Percentiles rank a stretch among this genome's conserved stretches.
phyloP scores from a whole-genome alignment of 345 rosid species.

The Dipteronia dyeriana region DNA sequence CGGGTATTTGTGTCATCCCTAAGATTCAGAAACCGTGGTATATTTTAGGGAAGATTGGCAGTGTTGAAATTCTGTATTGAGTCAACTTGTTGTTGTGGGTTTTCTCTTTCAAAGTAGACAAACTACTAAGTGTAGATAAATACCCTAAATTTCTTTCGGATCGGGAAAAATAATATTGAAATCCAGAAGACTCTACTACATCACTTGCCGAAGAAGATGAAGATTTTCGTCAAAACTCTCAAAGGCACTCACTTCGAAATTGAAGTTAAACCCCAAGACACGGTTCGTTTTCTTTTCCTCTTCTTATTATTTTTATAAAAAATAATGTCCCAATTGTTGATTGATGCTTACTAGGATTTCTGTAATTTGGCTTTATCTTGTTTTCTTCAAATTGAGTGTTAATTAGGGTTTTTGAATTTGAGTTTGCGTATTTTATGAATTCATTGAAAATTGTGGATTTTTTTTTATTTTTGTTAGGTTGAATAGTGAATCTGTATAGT shows the following conservation, averaged over 20 bases:
- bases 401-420: slow-evolving; percentile 6
- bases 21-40: background rate
- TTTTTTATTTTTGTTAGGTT: background rate
- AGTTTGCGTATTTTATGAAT: background rate
- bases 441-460: background rate
- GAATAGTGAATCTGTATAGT: too few species aligned
- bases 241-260: slow-evolving; percentile 70
- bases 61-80: background rate
- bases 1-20: too few species aligned
- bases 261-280: slow-evolving; percentile 64
- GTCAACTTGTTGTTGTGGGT: slow-evolving; percentile 13
- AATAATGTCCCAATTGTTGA: background rate
- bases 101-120: slow-evolving; percentile 5
- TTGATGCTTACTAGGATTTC: background rate
- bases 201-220: slow-evolving; percentile 43
- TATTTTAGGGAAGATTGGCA: background rate
- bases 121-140: background rate
- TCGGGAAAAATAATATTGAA: background rate
- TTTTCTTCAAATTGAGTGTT: background rate
- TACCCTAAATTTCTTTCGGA: background rate
- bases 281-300: slow-evolving; percentile 26
- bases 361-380: background rate
- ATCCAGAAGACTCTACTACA: background rate
- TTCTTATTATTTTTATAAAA: background rate
- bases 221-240: slow-evolving; percentile 74